A percentile compares a stretch with the other conserved stretches of the same genome.
Evolutionary conservation across 2,329 filamentous ascomycete genomes (phyloP).

Genomic region (Clonostachys rosea): DNA sequence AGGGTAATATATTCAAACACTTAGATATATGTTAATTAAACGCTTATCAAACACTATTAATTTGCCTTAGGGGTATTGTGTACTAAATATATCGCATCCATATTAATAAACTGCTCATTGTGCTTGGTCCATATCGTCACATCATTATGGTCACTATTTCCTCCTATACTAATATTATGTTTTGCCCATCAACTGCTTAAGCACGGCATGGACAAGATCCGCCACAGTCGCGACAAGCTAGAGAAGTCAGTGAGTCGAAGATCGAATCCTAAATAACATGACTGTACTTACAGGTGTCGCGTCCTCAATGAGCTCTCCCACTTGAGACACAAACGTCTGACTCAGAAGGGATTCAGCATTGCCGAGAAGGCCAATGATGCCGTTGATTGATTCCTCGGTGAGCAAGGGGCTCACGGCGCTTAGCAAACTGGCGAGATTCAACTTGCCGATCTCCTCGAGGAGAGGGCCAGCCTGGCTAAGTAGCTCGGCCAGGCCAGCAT

Average conservation of each 20-base stretch:
- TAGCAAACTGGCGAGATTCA: conserved; percentile 24
- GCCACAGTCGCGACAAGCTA: conserved; percentile 24
- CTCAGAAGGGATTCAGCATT: conserved; percentile 32
- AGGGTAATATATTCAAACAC: too few relatives aligned
- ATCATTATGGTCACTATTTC: too few relatives aligned
- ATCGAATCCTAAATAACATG: background rate
- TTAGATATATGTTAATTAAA: too few relatives aligned
- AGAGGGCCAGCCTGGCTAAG: conserved; percentile 15
- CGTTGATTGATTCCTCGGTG: conserved; percentile 15
- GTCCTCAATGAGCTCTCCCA: conserved; percentile 34
- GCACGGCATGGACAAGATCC: conserved; percentile 21
- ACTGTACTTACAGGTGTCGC: conserved; percentile 28
- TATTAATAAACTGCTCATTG: too few relatives aligned
- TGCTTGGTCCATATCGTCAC: too few relatives aligned
- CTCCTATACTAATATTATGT: too few relatives aligned
- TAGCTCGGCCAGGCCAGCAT: conserved; percentile 19
- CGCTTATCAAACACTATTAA: too few relatives aligned
- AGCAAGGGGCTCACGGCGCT: conserved; percentile 14
- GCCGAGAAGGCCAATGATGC: conserved; percentile 20
- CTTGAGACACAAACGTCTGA: conserved; percentile 32
- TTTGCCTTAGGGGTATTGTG: too few relatives aligned
- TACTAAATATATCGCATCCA: too few relatives aligned
- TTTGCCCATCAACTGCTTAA: conserved; percentile 18
- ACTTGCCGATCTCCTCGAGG: conserved; percentile 15
- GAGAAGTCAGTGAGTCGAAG: background rate